A percentile compares a stretch with the other conserved stretches of the same genome.
Conservation (phyloP, 129 eudicot genomes). For the Centrapalus pauciflorus region DNA sequence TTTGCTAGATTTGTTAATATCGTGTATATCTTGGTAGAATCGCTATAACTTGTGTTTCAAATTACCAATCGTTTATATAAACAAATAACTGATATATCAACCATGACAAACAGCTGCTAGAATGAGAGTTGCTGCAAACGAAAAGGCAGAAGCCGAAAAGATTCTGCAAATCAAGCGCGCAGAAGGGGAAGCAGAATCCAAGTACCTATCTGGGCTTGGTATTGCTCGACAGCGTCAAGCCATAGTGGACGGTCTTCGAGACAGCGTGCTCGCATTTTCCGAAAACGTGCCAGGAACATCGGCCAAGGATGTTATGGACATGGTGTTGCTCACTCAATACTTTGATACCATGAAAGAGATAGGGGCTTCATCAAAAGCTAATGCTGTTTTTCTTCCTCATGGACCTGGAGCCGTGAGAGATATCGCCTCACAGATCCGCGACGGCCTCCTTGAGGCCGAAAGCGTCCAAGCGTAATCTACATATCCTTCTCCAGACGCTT, state of each 20-base stretch:
- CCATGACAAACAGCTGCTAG: conserved; percentile 48
- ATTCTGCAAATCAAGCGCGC: conserved; percentile 67
- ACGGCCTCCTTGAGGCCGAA: conserved; percentile 58
- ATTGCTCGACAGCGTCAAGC: conserved; percentile 73
- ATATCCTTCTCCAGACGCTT: background rate
- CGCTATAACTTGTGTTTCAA: background rate
- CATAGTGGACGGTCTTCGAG: conserved; percentile 70
- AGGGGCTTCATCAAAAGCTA: conserved; percentile 65
- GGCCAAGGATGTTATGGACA: conserved; percentile 71
- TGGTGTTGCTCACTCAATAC: conserved; percentile 69
- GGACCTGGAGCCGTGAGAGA: conserved; percentile 78
- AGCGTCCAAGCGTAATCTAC: conserved; percentile 3
- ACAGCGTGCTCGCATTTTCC: conserved; percentile 61
- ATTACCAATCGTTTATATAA: background rate
- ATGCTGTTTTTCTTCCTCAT: conserved; percentile 64
- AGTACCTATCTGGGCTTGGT: conserved; percentile 69
- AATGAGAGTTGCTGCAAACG: conserved; percentile 67
- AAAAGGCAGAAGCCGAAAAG: conserved; percentile 77
- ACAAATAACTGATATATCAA: background rate
- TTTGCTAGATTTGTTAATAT: background rate
- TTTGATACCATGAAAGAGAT: conserved; percentile 82
- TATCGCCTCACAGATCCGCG: conserved; percentile 60
- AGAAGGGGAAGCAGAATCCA: conserved; percentile 83
- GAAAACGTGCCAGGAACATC: conserved; percentile 67
- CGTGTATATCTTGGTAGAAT: background rate